Evolutionary conservation across 2,329 filamentous ascomycete genomes (phyloP), one percentile per base, ranked within the genome.

Genomic region (Aspergillus tubingensis): DNA sequence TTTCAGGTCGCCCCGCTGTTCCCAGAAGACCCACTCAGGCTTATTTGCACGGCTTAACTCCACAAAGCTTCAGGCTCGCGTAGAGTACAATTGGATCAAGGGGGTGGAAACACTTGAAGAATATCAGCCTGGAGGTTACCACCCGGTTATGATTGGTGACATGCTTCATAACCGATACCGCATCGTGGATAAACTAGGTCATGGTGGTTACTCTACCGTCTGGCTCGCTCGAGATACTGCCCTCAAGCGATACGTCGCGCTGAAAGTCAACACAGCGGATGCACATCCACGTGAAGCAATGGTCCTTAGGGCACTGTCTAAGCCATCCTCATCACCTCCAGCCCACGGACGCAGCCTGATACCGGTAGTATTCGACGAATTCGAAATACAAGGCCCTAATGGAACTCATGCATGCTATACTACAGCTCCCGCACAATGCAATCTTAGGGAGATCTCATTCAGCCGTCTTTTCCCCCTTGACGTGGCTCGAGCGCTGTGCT

Each of bases 121-220:
- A 15, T 76, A 77, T 43, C 17, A 57, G n/a, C 70, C 68, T 4
- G 71, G 74, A 0, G 72, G 70, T 0, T 77, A 75, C 62, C 73
- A 76, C 64, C 74, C 74, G 1, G 58, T 77, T 3, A 70, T 70
- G 66, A 66, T 77, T 23, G 70, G 71, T 2, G 70, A 76, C 11
- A 36, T 71, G 5, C 63, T 76, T 1, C 61, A 73, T 36, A 62
- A 65, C 19, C 59, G 75, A 41, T 80, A 80, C 57, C 70, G 65
- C 5, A 70, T 81, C 44, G 68, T 75, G 1, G 76, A 78, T 17
- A 80, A 81, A 62, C 68, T 81, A 5, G 78, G 77, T 0, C 78
- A 71, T 66, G 78, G 79, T 7, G 70, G 70, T 4, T 78, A 73
- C 62, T 80, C 77, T 3, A 80, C 76, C 0, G 72, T 79, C 48